These are phyloP conservation scores for Hanseniaspora occidentalis DNA, from an alignment of 805 yeast species.

Conservation along the genomic window DNA sequence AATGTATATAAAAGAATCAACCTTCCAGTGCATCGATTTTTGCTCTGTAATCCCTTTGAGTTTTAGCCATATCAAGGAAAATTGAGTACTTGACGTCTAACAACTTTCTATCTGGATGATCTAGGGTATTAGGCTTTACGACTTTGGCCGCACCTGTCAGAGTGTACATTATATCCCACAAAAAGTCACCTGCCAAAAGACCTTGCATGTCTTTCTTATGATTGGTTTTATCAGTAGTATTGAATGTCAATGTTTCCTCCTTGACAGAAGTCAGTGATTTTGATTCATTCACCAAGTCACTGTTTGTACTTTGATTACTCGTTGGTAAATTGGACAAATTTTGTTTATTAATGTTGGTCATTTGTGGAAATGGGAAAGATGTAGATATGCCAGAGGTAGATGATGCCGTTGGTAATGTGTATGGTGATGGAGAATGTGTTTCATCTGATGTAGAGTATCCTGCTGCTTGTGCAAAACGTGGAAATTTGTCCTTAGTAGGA, in stretches of 20 bases:
- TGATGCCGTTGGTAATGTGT: conserved; percentile 77
- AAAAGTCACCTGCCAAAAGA: conserved; percentile 36
- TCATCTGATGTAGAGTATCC: conserved; percentile 5
- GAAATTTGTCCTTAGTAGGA: conserved; percentile 1
- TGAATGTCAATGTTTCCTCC: conserved; percentile 44
- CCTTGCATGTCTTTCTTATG: conserved; percentile 29
- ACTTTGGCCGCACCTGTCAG: conserved; percentile 77
- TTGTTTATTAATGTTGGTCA: too few species aligned
- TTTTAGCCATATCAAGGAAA: conserved; percentile 75
- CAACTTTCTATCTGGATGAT: conserved; percentile 55
- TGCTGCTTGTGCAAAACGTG: conserved; percentile 5
- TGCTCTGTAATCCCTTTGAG: conserved; percentile 66
- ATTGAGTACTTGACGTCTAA: conserved; percentile 72
- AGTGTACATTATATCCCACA: conserved; percentile 81
- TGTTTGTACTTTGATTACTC: too few species aligned
- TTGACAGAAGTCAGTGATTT: not conserved
- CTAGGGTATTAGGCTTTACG: conserved; percentile 49
- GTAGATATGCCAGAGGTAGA: not conserved
- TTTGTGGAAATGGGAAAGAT: conserved; percentile 38
- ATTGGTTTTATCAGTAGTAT: conserved; percentile 41
- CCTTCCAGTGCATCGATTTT: conserved; percentile 40
- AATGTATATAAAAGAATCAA: too few species aligned
- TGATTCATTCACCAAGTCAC: too few species aligned
- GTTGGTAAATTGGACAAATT: too few species aligned
- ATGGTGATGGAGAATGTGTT: conserved; percentile 40